Evolutionary conservation across 805 yeast genomes (phyloP).

Genomic region (Saccharomycopsis javanensis): DNA sequence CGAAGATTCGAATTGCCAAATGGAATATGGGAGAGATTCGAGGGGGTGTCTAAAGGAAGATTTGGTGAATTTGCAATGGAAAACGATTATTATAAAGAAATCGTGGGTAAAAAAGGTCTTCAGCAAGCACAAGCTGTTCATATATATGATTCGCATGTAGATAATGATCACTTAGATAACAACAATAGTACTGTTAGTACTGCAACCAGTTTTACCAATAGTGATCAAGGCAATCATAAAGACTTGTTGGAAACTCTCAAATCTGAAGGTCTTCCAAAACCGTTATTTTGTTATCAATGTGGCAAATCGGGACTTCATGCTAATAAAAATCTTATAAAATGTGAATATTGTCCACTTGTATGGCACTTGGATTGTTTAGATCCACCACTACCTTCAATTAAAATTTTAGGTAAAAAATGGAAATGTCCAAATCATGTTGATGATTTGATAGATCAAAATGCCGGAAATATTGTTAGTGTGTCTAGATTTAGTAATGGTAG

Average conservation of each 20-base stretch:
- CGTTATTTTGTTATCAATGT: slow-evolving; percentile 69
- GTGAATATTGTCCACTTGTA: slow-evolving; percentile 73
- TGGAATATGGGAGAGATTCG: slow-evolving; percentile 57
- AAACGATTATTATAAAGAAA: slow-evolving; percentile 37
- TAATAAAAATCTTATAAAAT: slow-evolving; percentile 44
- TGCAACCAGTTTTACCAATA: neutral
- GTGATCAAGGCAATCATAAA: slow-evolving; percentile 23
- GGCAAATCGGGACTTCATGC: slow-evolving; percentile 51
- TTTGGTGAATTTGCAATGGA: slow-evolving; percentile 68
- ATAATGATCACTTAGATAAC: neutral
- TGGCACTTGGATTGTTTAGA: slow-evolving; percentile 88
- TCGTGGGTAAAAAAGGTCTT: slow-evolving; percentile 33
- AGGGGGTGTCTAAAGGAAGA: slow-evolving; percentile 57
- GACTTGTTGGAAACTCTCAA: slow-evolving; percentile 33
- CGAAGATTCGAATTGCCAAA: slow-evolving; percentile 58
- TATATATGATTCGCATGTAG: slow-evolving; percentile 37
- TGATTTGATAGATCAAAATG: slow-evolving; percentile 30
- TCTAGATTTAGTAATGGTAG: neutral
- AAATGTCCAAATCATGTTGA: slow-evolving; percentile 82
- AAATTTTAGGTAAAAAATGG: slow-evolving; percentile 75
- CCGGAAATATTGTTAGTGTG: neutral
- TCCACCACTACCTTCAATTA: slow-evolving; percentile 64
- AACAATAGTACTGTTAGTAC: neutral
- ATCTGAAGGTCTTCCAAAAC: slow-evolving; percentile 25
- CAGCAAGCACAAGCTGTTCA: slow-evolving; percentile 52